Evolutionary conservation across 768 basidiomycete genomes (phyloP).

Genomic region (Tricholoma sp.): DNA sequence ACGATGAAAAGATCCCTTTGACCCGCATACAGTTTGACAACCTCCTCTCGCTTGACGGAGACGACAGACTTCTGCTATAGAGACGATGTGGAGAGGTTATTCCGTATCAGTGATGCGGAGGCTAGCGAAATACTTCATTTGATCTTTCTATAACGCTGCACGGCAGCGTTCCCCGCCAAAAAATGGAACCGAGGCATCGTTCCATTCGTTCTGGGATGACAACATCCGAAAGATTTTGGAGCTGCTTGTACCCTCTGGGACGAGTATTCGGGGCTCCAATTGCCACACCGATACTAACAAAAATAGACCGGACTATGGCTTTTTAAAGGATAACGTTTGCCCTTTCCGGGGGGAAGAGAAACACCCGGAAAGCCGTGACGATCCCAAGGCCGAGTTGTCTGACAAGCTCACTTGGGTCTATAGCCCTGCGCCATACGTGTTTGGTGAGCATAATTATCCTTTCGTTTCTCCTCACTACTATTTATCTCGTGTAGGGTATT

Average conservation of each 20-base stretch:
- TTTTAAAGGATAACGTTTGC: neutral
- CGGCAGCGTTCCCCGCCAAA: neutral
- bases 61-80: no score
- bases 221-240: neutral
- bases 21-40: no score
- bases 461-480: no score
- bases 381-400: neutral
- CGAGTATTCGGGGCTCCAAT: neutral
- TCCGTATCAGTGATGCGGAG: no score
- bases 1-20: no score
- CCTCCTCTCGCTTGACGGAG: no score
- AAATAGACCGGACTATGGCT: neutral
- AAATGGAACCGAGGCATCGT: neutral
- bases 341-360: neutral
- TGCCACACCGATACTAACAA: neutral
- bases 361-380: neutral
- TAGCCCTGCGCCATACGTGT: neutral
- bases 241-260: neutral
- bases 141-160: neutral
- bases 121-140: neutral
- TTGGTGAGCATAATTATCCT: conserved; percentile 2
- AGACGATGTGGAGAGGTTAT: no score
- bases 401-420: neutral
- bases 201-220: neutral
- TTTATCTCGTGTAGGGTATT: no score